Conservation (phyloP, 352 stramenopile species). For the Phytophthora pinifolia region DNA sequence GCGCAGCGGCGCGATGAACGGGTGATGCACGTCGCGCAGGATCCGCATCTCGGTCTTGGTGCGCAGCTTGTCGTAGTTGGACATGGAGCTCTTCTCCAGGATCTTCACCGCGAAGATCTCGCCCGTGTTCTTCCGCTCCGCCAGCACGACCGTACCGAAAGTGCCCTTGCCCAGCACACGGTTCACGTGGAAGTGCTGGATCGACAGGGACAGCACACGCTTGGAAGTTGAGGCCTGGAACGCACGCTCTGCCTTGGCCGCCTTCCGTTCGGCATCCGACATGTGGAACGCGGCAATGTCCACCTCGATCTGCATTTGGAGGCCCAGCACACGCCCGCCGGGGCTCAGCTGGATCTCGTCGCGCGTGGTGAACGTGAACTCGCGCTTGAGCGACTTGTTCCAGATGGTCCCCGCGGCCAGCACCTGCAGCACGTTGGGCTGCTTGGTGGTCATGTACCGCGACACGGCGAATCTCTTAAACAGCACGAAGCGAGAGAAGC, state of each 20-base stretch:
- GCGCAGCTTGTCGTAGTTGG: slow-evolving; percentile 91
- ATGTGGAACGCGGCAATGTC: slow-evolving; percentile 80
- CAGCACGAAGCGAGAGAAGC: slow-evolving; percentile 70
- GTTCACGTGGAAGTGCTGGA: slow-evolving; percentile 95
- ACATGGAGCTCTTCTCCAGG: slow-evolving; percentile 91
- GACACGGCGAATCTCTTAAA: slow-evolving; percentile 75
- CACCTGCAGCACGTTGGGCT: slow-evolving; percentile 80
- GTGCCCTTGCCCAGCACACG: slow-evolving; percentile 94
- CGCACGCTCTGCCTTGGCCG: slow-evolving; percentile 58
- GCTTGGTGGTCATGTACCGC: slow-evolving; percentile 77
- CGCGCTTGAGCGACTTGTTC: slow-evolving; percentile 77
- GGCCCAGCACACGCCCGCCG: slow-evolving; percentile 69
- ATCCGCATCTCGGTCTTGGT: slow-evolving; percentile 93
- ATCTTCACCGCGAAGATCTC: slow-evolving; percentile 94
- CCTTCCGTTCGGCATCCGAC: slow-evolving; percentile 70
- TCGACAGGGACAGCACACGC: slow-evolving; percentile 81
- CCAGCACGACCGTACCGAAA: slow-evolving; percentile 92
- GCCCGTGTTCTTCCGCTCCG: slow-evolving; percentile 81
- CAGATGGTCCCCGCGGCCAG: slow-evolving; percentile 73
- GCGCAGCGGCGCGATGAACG: slow-evolving; percentile 91
- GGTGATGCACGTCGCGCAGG: slow-evolving; percentile 89
- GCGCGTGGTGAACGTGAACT: slow-evolving; percentile 82
- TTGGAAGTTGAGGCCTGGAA: slow-evolving; percentile 80
- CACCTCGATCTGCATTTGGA: slow-evolving; percentile 88
- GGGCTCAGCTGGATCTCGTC: slow-evolving; percentile 80